Evolutionary conservation across 164 flowering plant genomes (phyloP).

Genomic region (Vitis rupestris): DNA sequence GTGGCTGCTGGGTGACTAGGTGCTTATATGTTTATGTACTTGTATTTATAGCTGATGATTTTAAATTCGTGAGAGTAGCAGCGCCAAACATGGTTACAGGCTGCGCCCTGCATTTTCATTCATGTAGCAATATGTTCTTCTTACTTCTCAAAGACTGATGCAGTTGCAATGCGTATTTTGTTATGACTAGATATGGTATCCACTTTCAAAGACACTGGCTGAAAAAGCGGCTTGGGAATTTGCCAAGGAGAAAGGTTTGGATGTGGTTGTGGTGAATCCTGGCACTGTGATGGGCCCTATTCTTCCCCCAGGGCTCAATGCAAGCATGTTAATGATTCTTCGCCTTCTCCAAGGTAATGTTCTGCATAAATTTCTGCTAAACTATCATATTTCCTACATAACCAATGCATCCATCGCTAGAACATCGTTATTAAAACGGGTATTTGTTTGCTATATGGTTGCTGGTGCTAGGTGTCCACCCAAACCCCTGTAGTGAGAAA

Average conservation of each 20-base stretch:
- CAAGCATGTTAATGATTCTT: slow-evolving; percentile 77
- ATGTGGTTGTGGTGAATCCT: slow-evolving; percentile 83
- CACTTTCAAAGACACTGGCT: slow-evolving; percentile 78
- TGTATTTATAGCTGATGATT: not conserved
- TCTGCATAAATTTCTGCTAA: not conserved
- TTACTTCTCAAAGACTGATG: not conserved
- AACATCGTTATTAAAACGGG: no score
- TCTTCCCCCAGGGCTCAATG: slow-evolving; percentile 67
- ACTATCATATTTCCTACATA: not conserved
- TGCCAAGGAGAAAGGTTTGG: slow-evolving; percentile 66
- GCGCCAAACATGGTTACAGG: no score
- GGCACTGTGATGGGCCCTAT: slow-evolving; percentile 91
- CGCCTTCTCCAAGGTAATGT: slow-evolving; percentile 76
- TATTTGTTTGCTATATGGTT: no score
- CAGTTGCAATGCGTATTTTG: not conserved
- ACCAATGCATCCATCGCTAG: no score
- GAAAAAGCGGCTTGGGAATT: slow-evolving; percentile 93
- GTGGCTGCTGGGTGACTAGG: no score
- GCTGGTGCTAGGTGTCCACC: no score
- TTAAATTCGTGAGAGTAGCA: not conserved
- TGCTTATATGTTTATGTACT: not conserved
- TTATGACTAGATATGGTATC: slow-evolving; percentile 72
- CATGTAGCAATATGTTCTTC: not conserved
- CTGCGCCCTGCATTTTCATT: not conserved
- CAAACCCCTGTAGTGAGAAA: no score